These are phyloP conservation scores for Sarocladium oryzae DNA, from an alignment of 2,329 filamentous ascomycete genomes.

Conservation along the genomic window DNA sequence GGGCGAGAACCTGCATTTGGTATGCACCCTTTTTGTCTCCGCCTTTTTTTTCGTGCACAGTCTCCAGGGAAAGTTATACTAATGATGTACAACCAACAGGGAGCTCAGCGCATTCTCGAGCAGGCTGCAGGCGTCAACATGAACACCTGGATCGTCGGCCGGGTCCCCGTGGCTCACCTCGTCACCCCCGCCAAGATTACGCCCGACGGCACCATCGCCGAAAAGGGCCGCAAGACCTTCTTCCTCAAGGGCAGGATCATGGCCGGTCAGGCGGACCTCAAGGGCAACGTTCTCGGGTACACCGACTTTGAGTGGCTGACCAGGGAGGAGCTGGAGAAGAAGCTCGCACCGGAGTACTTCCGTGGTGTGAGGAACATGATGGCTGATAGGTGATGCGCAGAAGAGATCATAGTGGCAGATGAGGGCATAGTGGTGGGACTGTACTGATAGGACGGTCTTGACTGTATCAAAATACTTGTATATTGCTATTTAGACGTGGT, in stretches of 20 bases:
- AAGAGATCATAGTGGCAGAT: no score
- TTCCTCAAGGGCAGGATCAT: constrained; percentile 96
- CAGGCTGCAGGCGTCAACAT: constrained; percentile 84
- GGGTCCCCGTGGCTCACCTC: constrained; percentile 78
- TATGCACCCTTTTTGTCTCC: constrained; percentile 44
- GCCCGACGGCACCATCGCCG: constrained; percentile 33
- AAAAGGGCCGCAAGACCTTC: constrained; percentile 75
- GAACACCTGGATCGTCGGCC: constrained; percentile 97
- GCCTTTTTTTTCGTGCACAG: no score
- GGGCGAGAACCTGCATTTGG: constrained; percentile 75
- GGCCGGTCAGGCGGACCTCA: constrained; percentile 86
- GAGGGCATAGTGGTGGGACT: no score
- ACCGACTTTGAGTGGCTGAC: constrained; percentile 88
- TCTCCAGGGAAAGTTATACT: no score
- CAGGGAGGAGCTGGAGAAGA: constrained; percentile 73
- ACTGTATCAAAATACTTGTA: no score
- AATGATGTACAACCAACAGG: constrained; percentile 41
- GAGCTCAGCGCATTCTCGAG: constrained; percentile 71
- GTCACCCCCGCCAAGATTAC: constrained; percentile 42
- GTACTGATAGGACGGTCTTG: constrained; percentile 9
- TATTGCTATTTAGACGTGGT: no score
- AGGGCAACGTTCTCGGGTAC: constrained; percentile 63
- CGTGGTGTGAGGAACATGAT: constrained; percentile 75
- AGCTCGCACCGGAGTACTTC: constrained; percentile 65
- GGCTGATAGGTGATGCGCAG: constrained; percentile 55